Conservation (phyloP, 129 eudicot species). For the carrot (Daucus carota) region DH1_v3.0 NC_030386.2:37083501-37084000, state of each 20-base stretch:
- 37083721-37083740: neutral
- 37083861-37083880: neutral
- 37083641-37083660: neutral
- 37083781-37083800: constrained; percentile 64
- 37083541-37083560: constrained; percentile 1
- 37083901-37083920: neutral
- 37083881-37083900: neutral
- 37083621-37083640: neutral
- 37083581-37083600: neutral
- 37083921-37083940: neutral
- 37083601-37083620: neutral
- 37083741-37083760: neutral
- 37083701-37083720: no score
- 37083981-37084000: neutral
- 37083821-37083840: constrained; percentile 62
- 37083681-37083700: neutral
- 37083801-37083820: constrained; percentile 71
- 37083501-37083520: constrained; percentile 50
- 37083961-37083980: neutral
- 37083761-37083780: constrained; percentile 53
- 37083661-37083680: neutral
- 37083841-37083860: constrained; percentile 24
- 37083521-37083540: constrained; percentile 1
- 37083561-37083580: neutral
- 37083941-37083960: neutral